These are phyloP conservation scores for Albizia julibrissin DNA, from an alignment of 306 rosid species.

Conservation along the genomic window DNA sequence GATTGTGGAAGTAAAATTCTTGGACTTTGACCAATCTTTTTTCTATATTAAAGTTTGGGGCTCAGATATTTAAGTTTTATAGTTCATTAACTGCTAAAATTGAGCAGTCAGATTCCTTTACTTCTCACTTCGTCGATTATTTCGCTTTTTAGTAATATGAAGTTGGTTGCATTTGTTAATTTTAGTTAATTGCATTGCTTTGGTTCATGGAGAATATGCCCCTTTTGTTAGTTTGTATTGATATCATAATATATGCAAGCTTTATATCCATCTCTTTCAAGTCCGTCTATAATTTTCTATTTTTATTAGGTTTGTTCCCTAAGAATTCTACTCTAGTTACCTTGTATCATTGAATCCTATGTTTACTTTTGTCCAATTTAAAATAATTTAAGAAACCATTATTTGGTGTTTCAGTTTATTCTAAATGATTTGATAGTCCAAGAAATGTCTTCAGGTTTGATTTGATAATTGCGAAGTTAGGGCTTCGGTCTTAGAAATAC, in stretches of 20 bases:
- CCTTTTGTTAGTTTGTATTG: background rate
- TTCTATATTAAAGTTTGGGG: too few species aligned
- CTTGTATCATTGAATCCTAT: background rate
- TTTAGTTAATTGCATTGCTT: background rate
- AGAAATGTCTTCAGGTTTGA: background rate
- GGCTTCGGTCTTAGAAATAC: too few species aligned
- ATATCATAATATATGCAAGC: background rate
- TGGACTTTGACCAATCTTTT: constrained; percentile 14
- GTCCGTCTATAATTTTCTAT: background rate
- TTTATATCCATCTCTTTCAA: background rate
- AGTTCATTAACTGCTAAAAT: background rate
- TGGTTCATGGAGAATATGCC: background rate
- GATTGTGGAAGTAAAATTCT: constrained; percentile 78
- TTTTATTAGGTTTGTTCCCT: background rate
- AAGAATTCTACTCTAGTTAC: background rate
- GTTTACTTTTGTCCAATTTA: background rate
- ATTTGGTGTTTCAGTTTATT: background rate
- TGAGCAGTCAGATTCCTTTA: background rate
- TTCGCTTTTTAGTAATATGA: background rate
- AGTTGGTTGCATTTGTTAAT: background rate
- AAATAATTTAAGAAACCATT: background rate
- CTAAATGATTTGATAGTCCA: background rate
- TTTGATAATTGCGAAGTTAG: background rate
- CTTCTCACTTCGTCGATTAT: background rate
- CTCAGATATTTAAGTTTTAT: background rate